Evolutionary conservation across 768 basidiomycete genomes (phyloP).

Genomic region (Psilocybe azurescens): DNA sequence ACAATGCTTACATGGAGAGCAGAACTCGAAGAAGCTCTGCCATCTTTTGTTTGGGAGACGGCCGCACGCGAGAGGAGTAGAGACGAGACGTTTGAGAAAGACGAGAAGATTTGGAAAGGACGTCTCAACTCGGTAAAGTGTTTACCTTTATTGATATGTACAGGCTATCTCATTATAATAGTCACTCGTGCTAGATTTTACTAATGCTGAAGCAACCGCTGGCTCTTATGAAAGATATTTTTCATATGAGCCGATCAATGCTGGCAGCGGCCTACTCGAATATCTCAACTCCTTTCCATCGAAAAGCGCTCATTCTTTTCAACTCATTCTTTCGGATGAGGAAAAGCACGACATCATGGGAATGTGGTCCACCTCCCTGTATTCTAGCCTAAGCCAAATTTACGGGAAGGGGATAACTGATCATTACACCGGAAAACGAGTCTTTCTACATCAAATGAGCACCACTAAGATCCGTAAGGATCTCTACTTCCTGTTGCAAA

Average conservation of each 20-base stretch:
- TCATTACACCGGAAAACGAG: not conserved
- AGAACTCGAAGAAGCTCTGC: not conserved
- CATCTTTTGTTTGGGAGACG: not conserved
- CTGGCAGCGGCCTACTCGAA: not conserved
- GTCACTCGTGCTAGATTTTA: not conserved
- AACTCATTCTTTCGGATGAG: not conserved
- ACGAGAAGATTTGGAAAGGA: not conserved
- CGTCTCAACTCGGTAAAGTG: not conserved
- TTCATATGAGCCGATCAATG: not conserved
- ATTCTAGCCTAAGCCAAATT: not conserved
- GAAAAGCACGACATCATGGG: not conserved
- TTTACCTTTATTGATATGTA: not conserved
- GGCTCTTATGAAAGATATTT: not conserved
- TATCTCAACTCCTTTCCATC: not conserved
- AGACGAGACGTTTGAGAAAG: not conserved
- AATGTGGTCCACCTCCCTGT: not conserved
- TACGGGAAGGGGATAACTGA: not conserved
- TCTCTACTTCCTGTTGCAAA: not conserved
- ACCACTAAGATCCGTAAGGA: not conserved
- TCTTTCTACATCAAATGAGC: not conserved
- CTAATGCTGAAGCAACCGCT: not conserved
- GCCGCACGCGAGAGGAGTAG: not conserved
- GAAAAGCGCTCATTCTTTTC: not conserved
- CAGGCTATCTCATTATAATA: not conserved
- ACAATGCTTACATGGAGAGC: not conserved